phyloP scores from a whole-genome alignment of 805 yeast genomes.

The Ogataea degrootiae region DNA sequence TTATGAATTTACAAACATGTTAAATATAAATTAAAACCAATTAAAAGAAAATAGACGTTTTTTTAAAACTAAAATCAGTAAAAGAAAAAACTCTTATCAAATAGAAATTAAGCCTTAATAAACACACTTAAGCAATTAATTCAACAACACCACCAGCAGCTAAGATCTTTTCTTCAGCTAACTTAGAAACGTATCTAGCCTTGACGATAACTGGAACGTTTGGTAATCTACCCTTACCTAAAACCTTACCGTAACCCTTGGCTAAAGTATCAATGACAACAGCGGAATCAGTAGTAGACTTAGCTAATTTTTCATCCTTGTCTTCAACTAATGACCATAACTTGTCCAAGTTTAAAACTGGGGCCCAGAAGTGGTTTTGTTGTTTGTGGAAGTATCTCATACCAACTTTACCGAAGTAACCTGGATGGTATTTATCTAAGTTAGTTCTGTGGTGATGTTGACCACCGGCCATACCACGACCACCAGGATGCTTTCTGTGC shows the following conservation, averaged over 20 bases:
- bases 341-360: conserved; percentile 96
- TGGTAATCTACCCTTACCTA: conserved; percentile 99
- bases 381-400: conserved; percentile 99
- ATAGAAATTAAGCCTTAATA: conserved; percentile 1
- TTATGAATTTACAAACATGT: no score
- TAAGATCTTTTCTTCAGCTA: conserved; percentile 99
- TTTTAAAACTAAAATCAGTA: not conserved
- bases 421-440: conserved; percentile 99
- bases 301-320: conserved; percentile 88
- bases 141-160: conserved; percentile 99
- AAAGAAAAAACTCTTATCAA: not conserved
- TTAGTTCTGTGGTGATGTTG: conserved; percentile 99
- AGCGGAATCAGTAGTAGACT: conserved; percentile 84
- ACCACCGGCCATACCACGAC: conserved; percentile 99
- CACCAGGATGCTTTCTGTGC: conserved; percentile 99
- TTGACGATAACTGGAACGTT: conserved; percentile 97
- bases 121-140: conserved; percentile 74
- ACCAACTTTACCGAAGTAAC: conserved; percentile 99
- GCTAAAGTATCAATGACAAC: conserved; percentile 99
- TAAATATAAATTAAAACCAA: no score
- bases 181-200: conserved; percentile 98
- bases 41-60: not conserved
- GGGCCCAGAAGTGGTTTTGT: conserved; percentile 93
- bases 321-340: conserved; percentile 96
- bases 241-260: conserved; percentile 99